These are phyloP conservation scores for Lactarius quietus DNA, from an alignment of 768 basidiomycete species.

Conservation along the genomic window DNA sequence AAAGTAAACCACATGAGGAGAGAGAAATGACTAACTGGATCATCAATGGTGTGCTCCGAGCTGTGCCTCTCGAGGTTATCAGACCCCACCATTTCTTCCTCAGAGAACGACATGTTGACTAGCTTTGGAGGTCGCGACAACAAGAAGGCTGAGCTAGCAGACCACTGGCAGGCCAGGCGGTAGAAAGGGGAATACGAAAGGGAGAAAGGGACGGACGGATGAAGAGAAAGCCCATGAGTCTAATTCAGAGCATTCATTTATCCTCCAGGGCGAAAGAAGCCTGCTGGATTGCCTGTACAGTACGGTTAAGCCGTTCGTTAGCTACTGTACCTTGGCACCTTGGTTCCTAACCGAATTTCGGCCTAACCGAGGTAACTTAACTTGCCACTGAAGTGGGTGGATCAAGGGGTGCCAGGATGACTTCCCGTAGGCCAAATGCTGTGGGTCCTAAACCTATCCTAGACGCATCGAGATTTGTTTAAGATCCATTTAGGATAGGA, in stretches of 20 bases:
- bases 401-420: too few relatives aligned
- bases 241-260: neutral
- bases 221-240: neutral
- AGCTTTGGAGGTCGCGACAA: neutral
- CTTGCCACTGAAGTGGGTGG: too few relatives aligned
- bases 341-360: neutral
- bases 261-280: neutral
- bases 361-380: neutral
- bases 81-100: constrained; percentile 28
- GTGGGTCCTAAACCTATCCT: too few relatives aligned
- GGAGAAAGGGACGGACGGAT: too few relatives aligned
- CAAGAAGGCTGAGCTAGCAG: constrained; percentile 5
- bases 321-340: neutral
- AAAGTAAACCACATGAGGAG: neutral
- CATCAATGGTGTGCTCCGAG: neutral
- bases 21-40: neutral
- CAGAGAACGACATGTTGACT: too few relatives aligned
- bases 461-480: too few relatives aligned
- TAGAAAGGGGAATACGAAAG: neutral
- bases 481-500: too few relatives aligned
- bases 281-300: neutral
- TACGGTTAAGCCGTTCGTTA: neutral
- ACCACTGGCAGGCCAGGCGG: neutral
- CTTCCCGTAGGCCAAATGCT: too few relatives aligned
- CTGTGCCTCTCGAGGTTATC: constrained; percentile 22